Evolutionary conservation across 2,329 filamentous ascomycete species (phyloP).

Genomic region (Huntiella savannae): DNA sequence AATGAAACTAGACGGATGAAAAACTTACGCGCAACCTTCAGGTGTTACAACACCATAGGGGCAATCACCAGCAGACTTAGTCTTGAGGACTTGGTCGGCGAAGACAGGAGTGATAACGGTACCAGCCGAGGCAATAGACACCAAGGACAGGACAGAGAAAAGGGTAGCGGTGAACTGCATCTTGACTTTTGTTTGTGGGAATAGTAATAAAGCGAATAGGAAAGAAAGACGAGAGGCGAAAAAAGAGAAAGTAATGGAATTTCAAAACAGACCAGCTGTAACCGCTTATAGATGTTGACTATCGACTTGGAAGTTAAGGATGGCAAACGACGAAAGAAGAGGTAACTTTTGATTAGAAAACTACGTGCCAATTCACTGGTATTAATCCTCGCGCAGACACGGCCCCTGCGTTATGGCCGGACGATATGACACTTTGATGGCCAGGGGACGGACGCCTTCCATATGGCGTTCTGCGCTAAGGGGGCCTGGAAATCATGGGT

Average conservation of each 20-base stretch:
- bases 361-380: no score
- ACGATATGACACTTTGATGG: no score
- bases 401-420: no score
- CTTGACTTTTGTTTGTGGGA: conserved; percentile 12
- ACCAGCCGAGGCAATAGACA: conserved; percentile 30
- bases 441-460: no score
- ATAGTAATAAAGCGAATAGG: not conserved
- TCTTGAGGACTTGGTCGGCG: conserved; percentile 31
- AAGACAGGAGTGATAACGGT: conserved; percentile 36
- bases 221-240: not conserved
- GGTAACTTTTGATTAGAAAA: no score
- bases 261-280: not conserved
- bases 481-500: no score
- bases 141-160: conserved; percentile 23
- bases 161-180: conserved; percentile 23
- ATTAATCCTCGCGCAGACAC: no score
- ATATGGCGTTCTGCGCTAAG: no score
- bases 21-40: conserved; percentile 35
- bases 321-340: no score
- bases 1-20: not conserved
- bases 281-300: no score
- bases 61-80: conserved; percentile 27
- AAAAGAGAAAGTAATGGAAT: conserved; percentile 6
- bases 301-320: no score
- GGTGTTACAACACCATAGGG: conserved; percentile 37